Evolutionary conservation across 148 eudicot genomes (phyloP), one percentile per base, ranked within the genome.

Genomic region (Amaranthus palmeri): DNA sequence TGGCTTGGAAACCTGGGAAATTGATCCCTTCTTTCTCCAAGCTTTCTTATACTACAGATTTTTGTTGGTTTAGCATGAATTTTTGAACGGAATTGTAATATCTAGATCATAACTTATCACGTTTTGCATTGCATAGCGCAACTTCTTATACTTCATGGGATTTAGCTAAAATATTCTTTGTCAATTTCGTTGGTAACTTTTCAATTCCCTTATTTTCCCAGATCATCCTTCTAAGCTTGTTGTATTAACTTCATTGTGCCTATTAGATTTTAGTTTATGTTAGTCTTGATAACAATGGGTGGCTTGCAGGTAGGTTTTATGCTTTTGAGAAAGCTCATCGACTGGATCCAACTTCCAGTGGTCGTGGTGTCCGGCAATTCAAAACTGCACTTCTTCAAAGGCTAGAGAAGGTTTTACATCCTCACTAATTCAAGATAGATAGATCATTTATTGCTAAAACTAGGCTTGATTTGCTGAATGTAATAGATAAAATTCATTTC

Each of bases 331-430:
- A 95, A 83, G 97, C 99, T 56, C 99, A 95, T 70, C 82, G 81
- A 62, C 76, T 95, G 81, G 99, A 95, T 75, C 99, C 99, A 4
- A 95, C 88, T 70, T 95, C 97, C 2, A 92, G 92, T 74, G 97
- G 97, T 7, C 97, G 97, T 73, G 99, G 99, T 78, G 99, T 95
- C 77, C 93, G 97, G 56, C 99, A 95, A 74, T 95, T 95, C 73
- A 95, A 95, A 80, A 95, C 99, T 43, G 97, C 97, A 1, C 93
- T 95, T 71, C 86, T 95, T 73, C 98, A 95, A 70, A 90, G 97
- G 54, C 83, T 95, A 61, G 99, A 95, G 78, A 89, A 91, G 86
- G 99, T 95, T 77, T 54, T 72, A 43, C 57, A 54, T 18, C 10
- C 36, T 65, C 10, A 11, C 42, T 50, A n/a, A 49, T 8, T 25